Evolutionary conservation across 1,139 yeast species (phyloP).

Genomic region (Hansenula sp.): DNA sequence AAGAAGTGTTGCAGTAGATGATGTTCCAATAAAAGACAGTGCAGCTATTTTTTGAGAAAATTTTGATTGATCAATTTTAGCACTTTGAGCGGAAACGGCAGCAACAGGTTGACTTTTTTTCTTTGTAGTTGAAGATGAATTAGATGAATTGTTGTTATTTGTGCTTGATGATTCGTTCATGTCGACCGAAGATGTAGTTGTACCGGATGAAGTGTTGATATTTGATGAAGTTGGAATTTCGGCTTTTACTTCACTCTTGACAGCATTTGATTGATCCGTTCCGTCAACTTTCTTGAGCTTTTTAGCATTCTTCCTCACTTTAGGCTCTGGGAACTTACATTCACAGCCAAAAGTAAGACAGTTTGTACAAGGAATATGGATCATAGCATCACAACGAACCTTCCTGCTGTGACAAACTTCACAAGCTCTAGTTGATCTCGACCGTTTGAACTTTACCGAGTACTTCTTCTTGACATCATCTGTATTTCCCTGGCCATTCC

Average conservation of each 20-base stretch:
- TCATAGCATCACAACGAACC: slow-evolving; percentile 66
- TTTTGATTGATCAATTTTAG: slow-evolving; percentile 19
- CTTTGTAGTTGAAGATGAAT: too few species aligned
- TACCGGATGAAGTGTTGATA: too few species aligned
- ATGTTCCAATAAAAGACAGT: slow-evolving; percentile 18
- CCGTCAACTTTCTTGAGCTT: slow-evolving; percentile 10
- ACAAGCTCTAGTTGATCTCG: slow-evolving; percentile 32
- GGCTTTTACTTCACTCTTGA: neutral
- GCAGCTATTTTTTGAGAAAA: slow-evolving; percentile 10
- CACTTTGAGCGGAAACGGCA: slow-evolving; percentile 22
- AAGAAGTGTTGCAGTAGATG: slow-evolving; percentile 26
- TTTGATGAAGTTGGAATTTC: neutral
- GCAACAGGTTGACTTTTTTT: slow-evolving; percentile 20
- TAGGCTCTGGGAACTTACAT: slow-evolving; percentile 60
- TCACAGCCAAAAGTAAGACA: slow-evolving; percentile 76
- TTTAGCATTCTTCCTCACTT: slow-evolving; percentile 29
- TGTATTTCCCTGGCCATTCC: neutral
- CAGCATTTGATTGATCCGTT: too few species aligned
- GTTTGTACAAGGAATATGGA: slow-evolving; percentile 73
- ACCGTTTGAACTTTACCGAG: slow-evolving; percentile 24
- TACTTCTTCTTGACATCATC: slow-evolving; percentile 12
- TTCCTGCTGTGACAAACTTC: slow-evolving; percentile 66
- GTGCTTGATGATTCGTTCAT: neutral
- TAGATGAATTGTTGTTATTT: neutral
- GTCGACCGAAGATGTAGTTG: neutral